These are phyloP conservation scores for Hyaloscypha finlandica DNA, from an alignment of 495 filamentous ascomycete genomes.

Conservation along the genomic window DNA sequence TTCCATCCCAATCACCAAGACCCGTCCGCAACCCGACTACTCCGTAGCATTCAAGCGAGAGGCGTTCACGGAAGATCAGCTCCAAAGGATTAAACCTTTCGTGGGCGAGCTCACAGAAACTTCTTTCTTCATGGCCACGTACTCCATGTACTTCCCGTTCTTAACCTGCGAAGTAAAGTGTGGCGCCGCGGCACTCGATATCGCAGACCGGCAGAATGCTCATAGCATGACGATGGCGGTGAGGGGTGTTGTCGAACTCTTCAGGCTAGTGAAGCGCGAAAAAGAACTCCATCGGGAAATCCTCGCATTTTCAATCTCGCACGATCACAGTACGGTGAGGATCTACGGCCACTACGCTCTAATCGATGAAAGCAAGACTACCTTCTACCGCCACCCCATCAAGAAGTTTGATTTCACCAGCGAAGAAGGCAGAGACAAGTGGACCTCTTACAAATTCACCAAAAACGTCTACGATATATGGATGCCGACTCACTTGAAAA, in stretches of 20 bases:
- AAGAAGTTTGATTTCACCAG: conserved; percentile 21
- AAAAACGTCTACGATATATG: too few species aligned
- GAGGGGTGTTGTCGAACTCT: too few species aligned
- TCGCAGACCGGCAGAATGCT: conserved; percentile 4
- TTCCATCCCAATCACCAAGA: conserved; percentile 33
- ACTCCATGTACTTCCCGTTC: conserved; percentile 47
- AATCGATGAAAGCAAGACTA: conserved; percentile 33
- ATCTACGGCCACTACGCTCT: conserved; percentile 42
- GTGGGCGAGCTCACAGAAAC: conserved; percentile 32
- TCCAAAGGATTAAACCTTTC: conserved; percentile 41
- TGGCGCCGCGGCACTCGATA: not conserved
- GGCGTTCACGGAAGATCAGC: conserved; percentile 33
- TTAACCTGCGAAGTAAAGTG: conserved; percentile 44
- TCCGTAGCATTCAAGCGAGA: conserved; percentile 40
- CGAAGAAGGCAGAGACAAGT: conserved; percentile 16
- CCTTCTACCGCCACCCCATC: conserved; percentile 41
- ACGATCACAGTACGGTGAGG: not conserved
- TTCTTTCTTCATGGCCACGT: conserved; percentile 37
- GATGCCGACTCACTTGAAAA: too few species aligned
- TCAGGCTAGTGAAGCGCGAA: too few species aligned
- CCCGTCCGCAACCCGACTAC: conserved; percentile 46
- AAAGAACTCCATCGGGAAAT: too few species aligned
- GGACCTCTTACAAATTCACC: conserved; percentile 2
- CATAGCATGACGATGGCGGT: conserved; percentile 39
- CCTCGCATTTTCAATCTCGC: too few species aligned